Evolutionary conservation across 225 moss, liverwort and hornwort genomes (phyloP), one percentile per base, ranked within the genome.

Genomic region (Straminergon stramineum): DNA sequence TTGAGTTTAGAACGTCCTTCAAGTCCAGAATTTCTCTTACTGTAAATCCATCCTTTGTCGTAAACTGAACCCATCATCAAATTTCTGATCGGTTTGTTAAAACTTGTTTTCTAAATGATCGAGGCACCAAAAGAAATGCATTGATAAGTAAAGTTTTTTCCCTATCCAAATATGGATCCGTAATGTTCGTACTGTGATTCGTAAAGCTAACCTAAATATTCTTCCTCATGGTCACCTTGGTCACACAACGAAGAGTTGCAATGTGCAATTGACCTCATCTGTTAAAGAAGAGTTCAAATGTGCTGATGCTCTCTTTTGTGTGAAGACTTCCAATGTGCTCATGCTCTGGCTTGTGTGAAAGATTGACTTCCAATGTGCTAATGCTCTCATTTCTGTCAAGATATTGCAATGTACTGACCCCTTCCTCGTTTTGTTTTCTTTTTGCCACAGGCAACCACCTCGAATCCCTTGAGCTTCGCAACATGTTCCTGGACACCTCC

Each of bases 401-500:
- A 66, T 52, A 48, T 64, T 83, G 23, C 52, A 48, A 37, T 11
- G 37, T 27, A 16, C 52, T 66, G 52, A 83, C 24, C 43, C 60
- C 31, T 61, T 60, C 60, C 43, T 81, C 61, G 61, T 81, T 39
- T 81, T 41, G 12, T 81, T 61, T 41, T 69, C 5, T 51, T 31
- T 75, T 53, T 78, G 30, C 63, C 43, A 3, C 91, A 97, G 97
- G 98, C 92, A 91, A 92, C 74, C 86, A 91, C 11, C 81, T 98
- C 84, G 86, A 84, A 83, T 90, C 93, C 7, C 51, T 98, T 92
- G 98, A 98, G 97, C 93, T 98, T 35, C 93, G 98, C 13, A 98
- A 98, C 84, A 97, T 98, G 98, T 98, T 86, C 79, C 91, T 98
- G 6, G 95, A 95, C 85, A 95, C 95, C 62, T 51, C 71, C 71